Conservation (phyloP, 495 filamentous ascomycete genomes). For the Hyaloscypha bicolor region DNA sequence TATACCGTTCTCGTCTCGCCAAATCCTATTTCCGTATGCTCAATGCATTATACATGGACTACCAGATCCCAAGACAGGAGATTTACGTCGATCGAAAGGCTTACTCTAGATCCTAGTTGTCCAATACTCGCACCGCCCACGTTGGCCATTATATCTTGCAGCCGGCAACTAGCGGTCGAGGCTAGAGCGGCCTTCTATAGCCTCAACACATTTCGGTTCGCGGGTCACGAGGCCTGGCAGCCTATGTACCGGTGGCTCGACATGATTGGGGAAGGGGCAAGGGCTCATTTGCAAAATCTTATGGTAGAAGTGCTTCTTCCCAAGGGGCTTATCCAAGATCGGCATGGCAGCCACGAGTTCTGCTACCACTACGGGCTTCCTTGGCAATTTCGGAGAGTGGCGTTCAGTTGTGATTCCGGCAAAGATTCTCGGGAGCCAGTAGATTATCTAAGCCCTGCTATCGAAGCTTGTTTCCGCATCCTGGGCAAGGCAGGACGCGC, state of each 20-base stretch:
- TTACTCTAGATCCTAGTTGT: too few relatives aligned
- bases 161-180: slow-evolving; percentile 3
- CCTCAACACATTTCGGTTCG: slow-evolving; percentile 9
- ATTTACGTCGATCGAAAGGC: too few relatives aligned
- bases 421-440: background rate
- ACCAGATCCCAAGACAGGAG: background rate
- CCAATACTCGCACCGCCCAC: background rate
- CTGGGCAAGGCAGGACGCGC: background rate
- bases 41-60: slow-evolving; percentile 5
- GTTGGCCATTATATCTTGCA: background rate
- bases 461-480: slow-evolving; percentile 14
- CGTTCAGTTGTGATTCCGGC: too few relatives aligned
- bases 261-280: slow-evolving; percentile 8
- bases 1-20: background rate
- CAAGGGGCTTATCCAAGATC: background rate
- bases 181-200: slow-evolving; percentile 11
- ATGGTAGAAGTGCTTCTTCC: background rate
- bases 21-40: slow-evolving; percentile 11
- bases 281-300: slow-evolving; percentile 5
- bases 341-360: background rate
- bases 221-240: slow-evolving; percentile 2
- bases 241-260: slow-evolving; percentile 12
- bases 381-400: background rate
- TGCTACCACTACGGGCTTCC: background rate
- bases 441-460: slow-evolving; percentile 14